Evolutionary conservation across 768 basidiomycete genomes (phyloP).

Genomic region (Dacryopinax primogenitus): DNA sequence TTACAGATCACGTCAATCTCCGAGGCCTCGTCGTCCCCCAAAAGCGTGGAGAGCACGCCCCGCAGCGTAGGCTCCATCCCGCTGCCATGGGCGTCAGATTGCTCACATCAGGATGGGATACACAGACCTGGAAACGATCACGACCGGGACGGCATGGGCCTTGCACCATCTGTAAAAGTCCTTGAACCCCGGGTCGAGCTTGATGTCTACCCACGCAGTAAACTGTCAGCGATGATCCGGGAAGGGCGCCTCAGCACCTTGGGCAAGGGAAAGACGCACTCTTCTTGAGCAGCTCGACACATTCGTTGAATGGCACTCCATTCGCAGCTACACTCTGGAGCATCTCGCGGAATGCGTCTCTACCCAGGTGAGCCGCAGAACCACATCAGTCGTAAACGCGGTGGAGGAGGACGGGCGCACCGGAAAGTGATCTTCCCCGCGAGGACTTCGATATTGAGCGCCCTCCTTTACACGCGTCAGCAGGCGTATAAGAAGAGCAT

Average conservation of each 20-base stretch:
- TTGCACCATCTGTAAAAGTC: conserved; percentile 80
- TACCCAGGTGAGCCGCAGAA: conserved; percentile 27
- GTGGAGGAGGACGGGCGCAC: conserved; percentile 23
- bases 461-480: conserved; percentile 28
- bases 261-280: conserved; percentile 35
- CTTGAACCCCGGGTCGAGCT: conserved; percentile 78
- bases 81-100: conserved; percentile 30
- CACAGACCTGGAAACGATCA: conserved; percentile 78
- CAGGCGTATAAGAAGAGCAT: not conserved
- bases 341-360: conserved; percentile 84
- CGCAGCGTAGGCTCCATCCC: conserved; percentile 93
- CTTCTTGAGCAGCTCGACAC: conserved; percentile 58
- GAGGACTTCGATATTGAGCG: conserved; percentile 61
- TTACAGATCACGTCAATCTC: conserved; percentile 90
- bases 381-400: not conserved
- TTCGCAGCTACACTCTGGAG: conserved; percentile 57
- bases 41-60: conserved; percentile 70
- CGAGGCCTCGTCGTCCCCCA: conserved; percentile 53
- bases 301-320: conserved; percentile 73
- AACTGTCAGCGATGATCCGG: not conserved
- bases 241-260: not conserved
- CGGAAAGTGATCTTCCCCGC: conserved; percentile 57
- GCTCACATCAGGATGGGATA: not conserved
- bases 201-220: conserved; percentile 45
- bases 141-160: conserved; percentile 63